Evolutionary conservation across 345 rosid genomes (phyloP).

Genomic region (Punica granatum): DNA sequence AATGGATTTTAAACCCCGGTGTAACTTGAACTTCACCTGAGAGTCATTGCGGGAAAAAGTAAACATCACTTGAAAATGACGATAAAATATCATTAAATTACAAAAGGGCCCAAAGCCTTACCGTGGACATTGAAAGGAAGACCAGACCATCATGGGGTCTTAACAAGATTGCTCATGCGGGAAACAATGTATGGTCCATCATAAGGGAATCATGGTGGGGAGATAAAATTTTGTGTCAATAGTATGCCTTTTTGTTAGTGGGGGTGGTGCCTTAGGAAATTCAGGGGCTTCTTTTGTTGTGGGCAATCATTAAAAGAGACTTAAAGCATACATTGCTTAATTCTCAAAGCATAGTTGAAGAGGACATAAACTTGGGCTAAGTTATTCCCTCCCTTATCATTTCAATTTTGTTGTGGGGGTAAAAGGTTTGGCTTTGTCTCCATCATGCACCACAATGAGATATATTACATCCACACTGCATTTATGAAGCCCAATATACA

Average conservation of each 20-base stretch:
- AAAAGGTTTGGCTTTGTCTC: background rate
- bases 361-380: background rate
- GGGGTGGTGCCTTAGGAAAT: background rate
- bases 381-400: background rate
- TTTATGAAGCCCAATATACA: too few relatives aligned
- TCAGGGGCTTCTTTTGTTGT: background rate
- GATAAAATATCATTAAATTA: too few relatives aligned
- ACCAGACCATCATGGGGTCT: too few relatives aligned
- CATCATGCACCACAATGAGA: background rate
- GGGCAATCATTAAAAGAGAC: slow-evolving; percentile 2
- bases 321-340: slow-evolving; percentile 7
- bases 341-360: background rate
- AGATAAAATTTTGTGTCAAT: background rate
- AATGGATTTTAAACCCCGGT: too few relatives aligned
- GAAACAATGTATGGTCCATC: background rate
- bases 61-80: too few relatives aligned
- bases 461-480: too few relatives aligned
- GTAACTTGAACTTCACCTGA: too few relatives aligned
- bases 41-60: too few relatives aligned
- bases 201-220: background rate
- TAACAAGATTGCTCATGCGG: background rate
- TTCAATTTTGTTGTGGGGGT: background rate
- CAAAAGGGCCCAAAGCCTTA: too few relatives aligned
- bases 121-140: too few relatives aligned
- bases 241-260: background rate